These are phyloP conservation scores for Parathielavia appendiculata DNA, from an alignment of 495 filamentous ascomycete genomes.

Conservation along the genomic window DNA sequence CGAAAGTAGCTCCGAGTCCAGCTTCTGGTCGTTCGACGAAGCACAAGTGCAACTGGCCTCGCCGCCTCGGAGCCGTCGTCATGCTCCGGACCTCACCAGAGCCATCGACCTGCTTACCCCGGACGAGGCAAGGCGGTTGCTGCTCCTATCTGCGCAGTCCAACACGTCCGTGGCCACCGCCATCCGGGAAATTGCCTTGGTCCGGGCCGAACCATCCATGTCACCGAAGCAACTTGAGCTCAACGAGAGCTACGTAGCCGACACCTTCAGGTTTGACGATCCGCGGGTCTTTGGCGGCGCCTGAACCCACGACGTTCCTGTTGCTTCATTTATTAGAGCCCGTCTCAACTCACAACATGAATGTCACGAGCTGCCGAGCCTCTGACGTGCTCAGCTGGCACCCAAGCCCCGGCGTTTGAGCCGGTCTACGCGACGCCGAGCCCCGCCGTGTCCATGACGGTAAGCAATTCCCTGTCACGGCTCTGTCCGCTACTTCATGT, in stretches of 20 bases:
- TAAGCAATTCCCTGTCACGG: no score
- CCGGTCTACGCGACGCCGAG: no score
- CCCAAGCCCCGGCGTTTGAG: no score
- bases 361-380: no score
- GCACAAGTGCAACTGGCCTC: not conserved
- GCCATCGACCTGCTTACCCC: conserved; percentile 10
- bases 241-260: not conserved
- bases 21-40: not conserved
- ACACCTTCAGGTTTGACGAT: conserved; percentile 1
- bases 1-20: not conserved
- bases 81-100: not conserved
- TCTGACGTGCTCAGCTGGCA: no score
- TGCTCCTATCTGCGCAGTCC: conserved; percentile 16
- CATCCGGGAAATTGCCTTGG: conserved; percentile 6
- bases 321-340: no score
- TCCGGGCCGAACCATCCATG: not conserved
- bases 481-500: no score
- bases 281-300: not conserved
- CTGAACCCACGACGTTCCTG: no score
- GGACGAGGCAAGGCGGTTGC: conserved; percentile 10
- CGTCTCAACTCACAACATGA: no score
- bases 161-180: conserved; percentile 5
- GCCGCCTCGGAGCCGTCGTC: no score
- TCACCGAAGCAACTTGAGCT: not conserved
- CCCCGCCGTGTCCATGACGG: no score